Base-by-base conservation (phyloP, 805 yeast species). In the Ogataea sp. region DNA sequence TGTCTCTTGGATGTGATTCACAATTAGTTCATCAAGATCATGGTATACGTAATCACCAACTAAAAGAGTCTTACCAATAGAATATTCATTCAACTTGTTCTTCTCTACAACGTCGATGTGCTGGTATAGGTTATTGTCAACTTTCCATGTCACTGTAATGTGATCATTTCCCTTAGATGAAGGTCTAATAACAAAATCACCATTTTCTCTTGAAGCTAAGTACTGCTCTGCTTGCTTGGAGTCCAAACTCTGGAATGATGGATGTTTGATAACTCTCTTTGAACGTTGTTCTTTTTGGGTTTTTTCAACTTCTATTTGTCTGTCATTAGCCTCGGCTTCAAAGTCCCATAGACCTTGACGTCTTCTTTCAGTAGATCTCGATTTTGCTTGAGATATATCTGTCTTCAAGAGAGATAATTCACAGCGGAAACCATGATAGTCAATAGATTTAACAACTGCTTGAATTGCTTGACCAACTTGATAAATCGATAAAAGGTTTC, bases 131-230 rank as follows among this genome's bases (percentile, higher is more conserved):
- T 81, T 83, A 55, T 85, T 90, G 43, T 85, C 93, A 34, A 93
- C 89, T 58, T 93, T 93, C 97, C 97, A 93, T 0, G 99, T 90
- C 32, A 90, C 80, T 2, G 96, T 88, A 49, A 93, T 70, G 59
- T 80, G 96, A 46, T 86, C 84, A 35, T 75, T 70, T 32, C 98
- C 98, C 45, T 80, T 78, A 9, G 95, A 86, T 0, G 97, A 87
- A 16, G 97, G 99, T 49, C 99, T 75, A 40, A 93, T 83, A 17
- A 93, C 95, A 62, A 87, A 75, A 50, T 86, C 95, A 39, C 99
- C 99, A 47, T 89, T 81, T 32, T 80, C 75, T 56, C 83, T 75
- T 20, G 96, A 85, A 17, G 96, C 96, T 52, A 93, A 71, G 49
- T 73, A 88, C 49, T 84, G 95, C 59, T 90, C 97, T 1, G 99